phyloP scores from a whole-genome alignment of 2,329 filamentous ascomycete species.

The Claviceps capensis region DNA sequence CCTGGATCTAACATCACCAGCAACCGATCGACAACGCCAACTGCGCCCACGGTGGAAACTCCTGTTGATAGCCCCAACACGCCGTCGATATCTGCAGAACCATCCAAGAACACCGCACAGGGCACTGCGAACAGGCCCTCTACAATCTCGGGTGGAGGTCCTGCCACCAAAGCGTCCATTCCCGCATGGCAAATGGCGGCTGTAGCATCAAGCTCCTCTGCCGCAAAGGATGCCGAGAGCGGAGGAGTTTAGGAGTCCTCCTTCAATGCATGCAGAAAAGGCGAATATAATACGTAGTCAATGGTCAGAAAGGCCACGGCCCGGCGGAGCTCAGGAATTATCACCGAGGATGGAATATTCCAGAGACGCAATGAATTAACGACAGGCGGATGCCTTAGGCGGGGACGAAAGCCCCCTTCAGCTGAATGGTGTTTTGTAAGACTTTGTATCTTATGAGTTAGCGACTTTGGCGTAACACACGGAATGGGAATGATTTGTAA shows the following conservation, averaged over 20 bases:
- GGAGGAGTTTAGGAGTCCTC: slow-evolving; percentile 1
- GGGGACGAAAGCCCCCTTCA: too few relatives aligned
- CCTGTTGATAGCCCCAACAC: slow-evolving; percentile 13
- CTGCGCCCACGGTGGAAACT: slow-evolving; percentile 10
- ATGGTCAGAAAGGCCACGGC: too few relatives aligned
- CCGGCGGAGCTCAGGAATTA: too few relatives aligned
- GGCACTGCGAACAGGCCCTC: slow-evolving; percentile 24
- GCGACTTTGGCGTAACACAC: too few relatives aligned
- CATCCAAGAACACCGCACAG: slow-evolving; percentile 18
- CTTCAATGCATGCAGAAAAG: neutral
- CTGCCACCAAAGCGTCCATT: slow-evolving; percentile 50
- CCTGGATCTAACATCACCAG: neutral
- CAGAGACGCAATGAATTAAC: too few relatives aligned
- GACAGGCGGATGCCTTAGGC: too few relatives aligned
- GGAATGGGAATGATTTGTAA: too few relatives aligned
- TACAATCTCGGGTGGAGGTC: slow-evolving; percentile 10
- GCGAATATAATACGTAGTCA: too few relatives aligned
- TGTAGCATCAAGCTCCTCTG: slow-evolving; percentile 22
- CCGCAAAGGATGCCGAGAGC: slow-evolving; percentile 13
- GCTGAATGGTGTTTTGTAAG: too few relatives aligned
- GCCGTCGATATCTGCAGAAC: slow-evolving; percentile 14
- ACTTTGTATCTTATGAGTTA: too few relatives aligned
- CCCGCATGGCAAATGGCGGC: slow-evolving; percentile 70
- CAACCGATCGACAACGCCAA: slow-evolving; percentile 6
- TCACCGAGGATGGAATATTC: too few relatives aligned